phyloP scores from a whole-genome alignment of 495 filamentous ascomycete species.

The Geopyxis carbonaria region DNA sequence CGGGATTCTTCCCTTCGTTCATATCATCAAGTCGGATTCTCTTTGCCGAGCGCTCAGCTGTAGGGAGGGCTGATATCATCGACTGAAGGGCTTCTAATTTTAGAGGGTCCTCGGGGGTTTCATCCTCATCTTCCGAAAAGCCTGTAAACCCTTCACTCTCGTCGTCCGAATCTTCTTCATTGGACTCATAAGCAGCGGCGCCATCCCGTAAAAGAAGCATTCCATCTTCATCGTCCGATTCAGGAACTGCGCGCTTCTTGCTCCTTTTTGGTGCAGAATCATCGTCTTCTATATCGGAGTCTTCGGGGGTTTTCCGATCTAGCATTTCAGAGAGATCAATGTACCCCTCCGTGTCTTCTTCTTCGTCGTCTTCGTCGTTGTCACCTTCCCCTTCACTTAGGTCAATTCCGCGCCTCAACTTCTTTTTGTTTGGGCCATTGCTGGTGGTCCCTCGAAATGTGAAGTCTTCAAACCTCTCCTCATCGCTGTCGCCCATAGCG shows the following conservation, averaged over 20 bases:
- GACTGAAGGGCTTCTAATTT: constrained; percentile 48
- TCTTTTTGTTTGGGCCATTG: constrained; percentile 33
- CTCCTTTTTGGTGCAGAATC: no score
- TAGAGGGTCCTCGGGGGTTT: constrained; percentile 41
- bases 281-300: no score
- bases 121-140: constrained; percentile 37
- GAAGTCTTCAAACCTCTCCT: constrained; percentile 63
- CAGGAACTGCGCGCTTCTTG: constrained; percentile 11
- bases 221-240: constrained; percentile 44
- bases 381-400: constrained; percentile 28
- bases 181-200: constrained; percentile 24
- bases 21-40: constrained; percentile 24
- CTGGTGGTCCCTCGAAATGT: constrained; percentile 48
- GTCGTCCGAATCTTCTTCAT: constrained; percentile 31
- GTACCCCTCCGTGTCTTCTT: constrained; percentile 24
- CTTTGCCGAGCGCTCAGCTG: constrained; percentile 14
- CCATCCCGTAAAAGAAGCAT: no score
- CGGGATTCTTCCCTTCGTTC: constrained; percentile 21
- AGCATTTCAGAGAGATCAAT: constrained; percentile 18
- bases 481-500: constrained; percentile 77
- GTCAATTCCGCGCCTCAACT: constrained; percentile 15
- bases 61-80: constrained; percentile 49
- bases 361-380: constrained; percentile 35
- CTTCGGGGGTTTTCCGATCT: constrained; percentile 20
- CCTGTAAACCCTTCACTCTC: constrained; percentile 35